Conservation (phyloP, 495 filamentous ascomycete genomes). For the Daldinia decipiens region DNA sequence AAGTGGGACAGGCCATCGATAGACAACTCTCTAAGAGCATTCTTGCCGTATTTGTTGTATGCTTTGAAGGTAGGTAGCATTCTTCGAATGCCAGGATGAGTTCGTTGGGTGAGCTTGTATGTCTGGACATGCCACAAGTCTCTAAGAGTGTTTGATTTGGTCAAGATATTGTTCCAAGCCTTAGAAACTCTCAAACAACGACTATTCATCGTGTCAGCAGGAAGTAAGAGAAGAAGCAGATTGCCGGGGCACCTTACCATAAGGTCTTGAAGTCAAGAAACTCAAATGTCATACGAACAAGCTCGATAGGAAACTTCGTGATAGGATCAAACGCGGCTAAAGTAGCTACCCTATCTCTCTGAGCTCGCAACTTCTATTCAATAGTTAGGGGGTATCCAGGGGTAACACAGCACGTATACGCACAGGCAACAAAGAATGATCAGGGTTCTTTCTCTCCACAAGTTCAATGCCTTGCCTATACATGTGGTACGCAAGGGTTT, state of each 20-base stretch:
- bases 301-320: conserved; percentile 59
- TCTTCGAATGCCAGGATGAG: neutral
- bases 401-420: conserved; percentile 1
- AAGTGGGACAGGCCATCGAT: conserved; percentile 18
- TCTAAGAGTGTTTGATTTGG: conserved; percentile 7
- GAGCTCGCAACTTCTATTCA: conserved; percentile 21
- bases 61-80: conserved; percentile 4
- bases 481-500: conserved; percentile 26
- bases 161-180: conserved; percentile 36
- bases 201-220: conserved; percentile 20
- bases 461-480: conserved; percentile 46
- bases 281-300: conserved; percentile 58
- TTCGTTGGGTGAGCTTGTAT: conserved; percentile 10
- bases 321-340: conserved; percentile 56
- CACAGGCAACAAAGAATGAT: conserved; percentile 34
- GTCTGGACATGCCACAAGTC: conserved; percentile 36
- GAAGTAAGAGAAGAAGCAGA: neutral
- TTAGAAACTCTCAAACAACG: conserved; percentile 43
- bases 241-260: conserved; percentile 53
- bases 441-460: conserved; percentile 37
- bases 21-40: conserved; percentile 28
- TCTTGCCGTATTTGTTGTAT: conserved; percentile 30
- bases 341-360: conserved; percentile 32
- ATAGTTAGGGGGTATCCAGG: conserved; percentile 8
- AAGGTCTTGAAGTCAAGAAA: conserved; percentile 60